phyloP scores from a whole-genome alignment of 345 rosid species.

The Dipteronia dyeriana region DNA sequence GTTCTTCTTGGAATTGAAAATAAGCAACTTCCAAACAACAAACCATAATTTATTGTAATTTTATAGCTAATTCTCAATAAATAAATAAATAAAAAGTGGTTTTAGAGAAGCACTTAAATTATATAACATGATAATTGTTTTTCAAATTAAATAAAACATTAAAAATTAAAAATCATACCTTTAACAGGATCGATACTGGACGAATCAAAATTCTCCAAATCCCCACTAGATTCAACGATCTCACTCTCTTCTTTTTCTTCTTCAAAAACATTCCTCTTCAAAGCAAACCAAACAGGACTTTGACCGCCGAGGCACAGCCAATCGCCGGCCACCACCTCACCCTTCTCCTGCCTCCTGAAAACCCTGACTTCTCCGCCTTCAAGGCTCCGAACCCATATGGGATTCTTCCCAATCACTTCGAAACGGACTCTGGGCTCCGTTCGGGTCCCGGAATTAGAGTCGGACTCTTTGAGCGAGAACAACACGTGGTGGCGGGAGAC shows the following conservation, averaged over 20 bases:
- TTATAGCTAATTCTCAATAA: no score
- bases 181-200: conserved; percentile 56
- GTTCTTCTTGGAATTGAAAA: neutral
- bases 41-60: neutral
- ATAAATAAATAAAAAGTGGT: no score
- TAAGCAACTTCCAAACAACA: neutral
- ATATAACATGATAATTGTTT: no score
- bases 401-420: conserved; percentile 70
- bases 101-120: neutral
- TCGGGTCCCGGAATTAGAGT: conserved; percentile 21
- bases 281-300: conserved; percentile 54
- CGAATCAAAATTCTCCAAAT: conserved; percentile 30
- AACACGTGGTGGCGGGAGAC: conserved; percentile 69
- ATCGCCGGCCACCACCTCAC: conserved; percentile 53
- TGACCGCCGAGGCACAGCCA: conserved; percentile 56
- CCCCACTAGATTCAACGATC: conserved; percentile 26
- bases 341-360: conserved; percentile 51
- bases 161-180: conserved; percentile 39
- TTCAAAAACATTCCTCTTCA: conserved; percentile 39
- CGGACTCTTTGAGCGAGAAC: conserved; percentile 30
- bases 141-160: neutral
- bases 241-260: conserved; percentile 26
- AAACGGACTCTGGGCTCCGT: conserved; percentile 47
- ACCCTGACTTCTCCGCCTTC: conserved; percentile 35
- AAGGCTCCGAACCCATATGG: conserved; percentile 56